Percentiles rank a stretch among this genome's conserved stretches.
phyloP scores from a whole-genome alignment of 129 eudicot genomes.

The Tanacetum coccineum region DNA sequence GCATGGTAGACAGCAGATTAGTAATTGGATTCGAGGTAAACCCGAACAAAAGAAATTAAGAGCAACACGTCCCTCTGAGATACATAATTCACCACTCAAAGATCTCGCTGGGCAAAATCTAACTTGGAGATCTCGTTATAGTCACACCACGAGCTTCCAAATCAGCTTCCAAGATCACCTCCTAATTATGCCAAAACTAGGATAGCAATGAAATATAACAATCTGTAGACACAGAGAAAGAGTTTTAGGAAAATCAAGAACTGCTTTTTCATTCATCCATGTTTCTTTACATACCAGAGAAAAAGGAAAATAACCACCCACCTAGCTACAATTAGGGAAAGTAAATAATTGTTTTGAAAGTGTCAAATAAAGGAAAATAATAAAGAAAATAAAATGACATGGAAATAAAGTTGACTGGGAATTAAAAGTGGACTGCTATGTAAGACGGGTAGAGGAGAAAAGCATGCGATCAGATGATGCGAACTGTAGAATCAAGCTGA shows the following conservation, averaged over 20 bases:
- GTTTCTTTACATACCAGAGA: not conserved
- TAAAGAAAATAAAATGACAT: not conserved
- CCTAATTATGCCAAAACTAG: not conserved
- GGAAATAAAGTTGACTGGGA: not conserved
- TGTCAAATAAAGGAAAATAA: not conserved
- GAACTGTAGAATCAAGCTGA: not conserved
- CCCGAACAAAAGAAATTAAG: too few species aligned
- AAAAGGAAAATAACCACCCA: constrained; percentile 7
- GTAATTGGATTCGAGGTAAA: too few species aligned
- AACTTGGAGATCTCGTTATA: not conserved
- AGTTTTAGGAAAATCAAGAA: not conserved
- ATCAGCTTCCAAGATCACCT: not conserved
- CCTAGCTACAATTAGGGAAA: constrained; percentile 15
- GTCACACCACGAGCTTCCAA: not conserved
- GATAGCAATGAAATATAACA: not conserved
- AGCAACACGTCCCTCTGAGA: too few species aligned
- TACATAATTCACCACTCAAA: too few species aligned
- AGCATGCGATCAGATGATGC: not conserved
- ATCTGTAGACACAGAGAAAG: not conserved
- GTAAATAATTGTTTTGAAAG: not conserved
- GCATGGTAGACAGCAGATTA: too few species aligned
- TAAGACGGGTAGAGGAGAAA: not conserved
- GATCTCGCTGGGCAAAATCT: not conserved
- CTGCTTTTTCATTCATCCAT: constrained; percentile 11
- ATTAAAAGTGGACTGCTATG: not conserved